A percentile compares a stretch with the other conserved stretches of the same genome.
These are phyloP conservation scores for Leccinum variicolor DNA, from an alignment of 768 basidiomycete species.

Conservation along the genomic window DNA sequence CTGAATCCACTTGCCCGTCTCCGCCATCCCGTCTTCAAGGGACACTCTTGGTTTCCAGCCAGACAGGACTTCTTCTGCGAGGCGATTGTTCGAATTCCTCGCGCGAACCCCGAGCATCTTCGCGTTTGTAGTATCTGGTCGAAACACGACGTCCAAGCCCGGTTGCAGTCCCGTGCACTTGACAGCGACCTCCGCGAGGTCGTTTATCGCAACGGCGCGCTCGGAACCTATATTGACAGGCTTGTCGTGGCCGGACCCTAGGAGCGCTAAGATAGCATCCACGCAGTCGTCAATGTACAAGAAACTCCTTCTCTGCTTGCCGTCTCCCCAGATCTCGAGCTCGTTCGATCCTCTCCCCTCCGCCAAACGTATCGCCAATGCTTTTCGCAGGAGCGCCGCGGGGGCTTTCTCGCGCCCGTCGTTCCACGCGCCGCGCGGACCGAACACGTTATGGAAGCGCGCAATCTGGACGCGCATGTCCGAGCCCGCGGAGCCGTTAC, in stretches of 20 bases:
- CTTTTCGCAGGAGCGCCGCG: slow-evolving; percentile 55
- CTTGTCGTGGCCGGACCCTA: slow-evolving; percentile 33
- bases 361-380: slow-evolving; percentile 30
- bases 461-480: slow-evolving; percentile 43
- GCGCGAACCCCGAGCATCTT: slow-evolving; percentile 47
- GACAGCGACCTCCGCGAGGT: slow-evolving; percentile 42
- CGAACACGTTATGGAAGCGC: slow-evolving; percentile 59
- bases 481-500: slow-evolving; percentile 10
- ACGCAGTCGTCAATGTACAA: slow-evolving; percentile 54
- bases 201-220: slow-evolving; percentile 37
- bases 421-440: slow-evolving; percentile 51
- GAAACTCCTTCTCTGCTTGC: slow-evolving; percentile 51
- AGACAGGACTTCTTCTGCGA: slow-evolving; percentile 27
- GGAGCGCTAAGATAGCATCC: slow-evolving; percentile 43
- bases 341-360: slow-evolving; percentile 2
- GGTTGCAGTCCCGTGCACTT: slow-evolving; percentile 28
- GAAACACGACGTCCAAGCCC: slow-evolving; percentile 25
- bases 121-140: slow-evolving; percentile 11
- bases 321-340: slow-evolving; percentile 59
- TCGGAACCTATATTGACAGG: slow-evolving; percentile 56
- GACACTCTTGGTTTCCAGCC: slow-evolving; percentile 42
- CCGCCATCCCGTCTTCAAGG: slow-evolving; percentile 45
- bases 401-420: slow-evolving; percentile 58
- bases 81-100: slow-evolving; percentile 50
- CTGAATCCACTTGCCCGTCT: slow-evolving; percentile 48